These are phyloP conservation scores for Cyclotella cryptica DNA, from an alignment of 108 stramenopile genomes.

Conservation along the genomic window DNA sequence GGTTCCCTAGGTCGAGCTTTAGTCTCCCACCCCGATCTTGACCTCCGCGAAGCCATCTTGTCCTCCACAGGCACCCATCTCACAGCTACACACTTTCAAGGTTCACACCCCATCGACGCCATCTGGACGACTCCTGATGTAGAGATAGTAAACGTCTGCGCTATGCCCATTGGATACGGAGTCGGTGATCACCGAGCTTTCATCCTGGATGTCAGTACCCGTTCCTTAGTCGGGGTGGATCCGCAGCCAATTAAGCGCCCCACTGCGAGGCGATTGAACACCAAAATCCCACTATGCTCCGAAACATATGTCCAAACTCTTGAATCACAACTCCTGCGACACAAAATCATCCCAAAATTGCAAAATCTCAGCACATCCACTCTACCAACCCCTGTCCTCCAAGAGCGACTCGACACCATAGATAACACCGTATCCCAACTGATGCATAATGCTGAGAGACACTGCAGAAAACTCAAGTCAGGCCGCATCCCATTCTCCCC, in stretches of 20 bases:
- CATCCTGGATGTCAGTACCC: slow-evolving; percentile 1
- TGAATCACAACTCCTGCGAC: neutral
- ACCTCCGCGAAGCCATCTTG: slow-evolving; percentile 9
- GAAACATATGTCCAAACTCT: slow-evolving; percentile 9
- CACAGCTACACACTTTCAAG: slow-evolving; percentile 22
- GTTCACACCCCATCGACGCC: slow-evolving; percentile 26
- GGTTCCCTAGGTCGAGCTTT: slow-evolving; percentile 1
- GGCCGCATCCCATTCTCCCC: slow-evolving; percentile 34
- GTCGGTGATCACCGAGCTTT: slow-evolving; percentile 24
- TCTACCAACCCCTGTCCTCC: neutral
- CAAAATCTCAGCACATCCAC: neutral
- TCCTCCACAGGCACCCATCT: slow-evolving; percentile 5
- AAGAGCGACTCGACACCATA: slow-evolving; percentile 1
- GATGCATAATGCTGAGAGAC: slow-evolving; percentile 19
- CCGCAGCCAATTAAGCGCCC: slow-evolving; percentile 3
- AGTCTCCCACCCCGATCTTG: neutral
- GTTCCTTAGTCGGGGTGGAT: slow-evolving; percentile 14
- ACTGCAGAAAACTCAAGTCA: slow-evolving; percentile 17
- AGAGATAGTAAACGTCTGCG: slow-evolving; percentile 5
- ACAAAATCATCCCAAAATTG: neutral
- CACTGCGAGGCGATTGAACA: slow-evolving; percentile 15
- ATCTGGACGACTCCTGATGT: slow-evolving; percentile 18
- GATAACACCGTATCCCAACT: neutral
- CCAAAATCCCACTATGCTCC: slow-evolving; percentile 1
- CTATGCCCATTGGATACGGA: slow-evolving; percentile 23